Conservation (phyloP, 2,329 filamentous ascomycete genomes). For the Penicillium italicum region DNA sequence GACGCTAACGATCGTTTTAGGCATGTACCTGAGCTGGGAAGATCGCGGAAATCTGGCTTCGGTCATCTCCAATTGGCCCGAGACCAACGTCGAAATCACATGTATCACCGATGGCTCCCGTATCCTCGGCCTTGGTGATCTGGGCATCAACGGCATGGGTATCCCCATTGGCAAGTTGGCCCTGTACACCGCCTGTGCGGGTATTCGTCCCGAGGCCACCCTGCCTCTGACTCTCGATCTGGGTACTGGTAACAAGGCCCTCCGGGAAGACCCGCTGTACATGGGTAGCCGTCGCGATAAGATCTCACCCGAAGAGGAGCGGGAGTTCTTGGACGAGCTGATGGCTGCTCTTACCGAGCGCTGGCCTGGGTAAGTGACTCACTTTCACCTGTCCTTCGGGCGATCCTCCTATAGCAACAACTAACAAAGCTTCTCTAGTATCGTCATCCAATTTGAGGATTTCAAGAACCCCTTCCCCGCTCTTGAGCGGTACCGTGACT, state of each 20-base stretch:
- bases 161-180: constrained; percentile 96
- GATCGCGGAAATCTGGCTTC: constrained; percentile 86
- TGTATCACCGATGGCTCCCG: constrained; percentile 95
- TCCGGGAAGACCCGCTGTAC: constrained; percentile 79
- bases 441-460: constrained; percentile 91
- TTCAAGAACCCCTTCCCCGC: constrained; percentile 98
- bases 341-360: constrained; percentile 84
- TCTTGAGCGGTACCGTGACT: constrained; percentile 80
- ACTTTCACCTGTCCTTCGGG: constrained; percentile 12
- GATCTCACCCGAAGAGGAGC: constrained; percentile 71
- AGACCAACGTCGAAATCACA: constrained; percentile 85
- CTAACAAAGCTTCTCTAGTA: constrained; percentile 43
- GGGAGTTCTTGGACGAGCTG: constrained; percentile 94
- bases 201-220: constrained; percentile 75
- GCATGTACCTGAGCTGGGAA: constrained; percentile 90
- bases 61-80: constrained; percentile 91
- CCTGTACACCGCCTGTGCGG: constrained; percentile 91
- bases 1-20: constrained; percentile 33
- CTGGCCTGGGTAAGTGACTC: constrained; percentile 58
- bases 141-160: constrained; percentile 95
- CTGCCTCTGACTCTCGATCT: constrained; percentile 62
- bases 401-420: constrained; percentile 41
- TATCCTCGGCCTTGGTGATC: constrained; percentile 84
- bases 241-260: constrained; percentile 60
- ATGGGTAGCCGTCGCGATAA: constrained; percentile 84